A percentile compares a stretch with the other conserved stretches of the same genome.
phyloP scores from a whole-genome alignment of 108 stramenopile species.

The Nitzschia sp. region DNA sequence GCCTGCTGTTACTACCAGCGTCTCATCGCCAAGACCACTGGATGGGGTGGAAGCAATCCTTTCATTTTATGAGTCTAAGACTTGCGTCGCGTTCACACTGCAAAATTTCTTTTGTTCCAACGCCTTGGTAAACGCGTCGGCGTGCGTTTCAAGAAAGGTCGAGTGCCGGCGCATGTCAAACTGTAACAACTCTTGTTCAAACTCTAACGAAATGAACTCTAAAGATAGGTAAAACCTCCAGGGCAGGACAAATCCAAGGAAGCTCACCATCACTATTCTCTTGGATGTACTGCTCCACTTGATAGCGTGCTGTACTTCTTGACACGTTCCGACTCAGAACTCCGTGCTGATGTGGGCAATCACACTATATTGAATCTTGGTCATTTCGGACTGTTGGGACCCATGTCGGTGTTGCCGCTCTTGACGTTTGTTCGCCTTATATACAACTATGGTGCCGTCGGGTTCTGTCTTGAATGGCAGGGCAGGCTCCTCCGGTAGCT shows the following conservation, averaged over 20 bases:
- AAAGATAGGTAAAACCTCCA: not conserved
- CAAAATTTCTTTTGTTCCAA: conserved; percentile 8
- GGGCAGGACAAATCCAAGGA: conserved; percentile 12
- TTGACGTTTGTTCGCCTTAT: not conserved
- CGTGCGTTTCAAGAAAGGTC: not conserved
- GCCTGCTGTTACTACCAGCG: too few species aligned
- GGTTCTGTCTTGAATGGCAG: not conserved
- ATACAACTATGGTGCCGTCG: too few species aligned
- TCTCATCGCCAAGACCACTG: too few species aligned
- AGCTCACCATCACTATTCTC: not conserved
- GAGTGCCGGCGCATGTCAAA: not conserved
- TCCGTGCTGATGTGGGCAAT: not conserved
- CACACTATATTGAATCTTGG: not conserved
- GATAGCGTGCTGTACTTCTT: not conserved
- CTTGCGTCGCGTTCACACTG: not conserved
- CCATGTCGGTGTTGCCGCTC: not conserved
- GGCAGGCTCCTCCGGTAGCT: not conserved
- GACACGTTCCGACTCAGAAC: not conserved
- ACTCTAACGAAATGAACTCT: not conserved
- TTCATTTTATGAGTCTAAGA: too few species aligned
- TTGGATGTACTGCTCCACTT: not conserved
- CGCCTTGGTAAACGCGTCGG: not conserved
- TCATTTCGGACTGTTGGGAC: not conserved
- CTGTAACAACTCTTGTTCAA: conserved; percentile 4
- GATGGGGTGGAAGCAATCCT: too few species aligned